A percentile compares a stretch with the other conserved stretches of the same genome.
phyloP scores from a whole-genome alignment of 371 early-diverging fungal species.

The Mucor irregularis region DNA sequence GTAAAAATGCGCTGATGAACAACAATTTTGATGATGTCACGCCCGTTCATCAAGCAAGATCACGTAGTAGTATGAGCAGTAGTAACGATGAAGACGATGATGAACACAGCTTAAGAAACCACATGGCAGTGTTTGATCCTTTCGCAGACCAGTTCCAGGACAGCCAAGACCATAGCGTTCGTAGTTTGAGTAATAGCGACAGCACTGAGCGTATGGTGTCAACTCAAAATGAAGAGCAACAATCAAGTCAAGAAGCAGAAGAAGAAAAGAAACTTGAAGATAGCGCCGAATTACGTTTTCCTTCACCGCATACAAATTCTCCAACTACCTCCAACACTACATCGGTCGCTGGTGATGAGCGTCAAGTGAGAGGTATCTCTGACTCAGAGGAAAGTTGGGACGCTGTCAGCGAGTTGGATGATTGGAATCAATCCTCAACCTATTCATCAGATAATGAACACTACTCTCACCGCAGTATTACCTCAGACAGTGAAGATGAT shows the following conservation, averaged over 20 bases:
- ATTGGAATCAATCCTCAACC: conserved; percentile 1
- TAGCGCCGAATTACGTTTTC: not conserved
- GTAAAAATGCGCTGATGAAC: conserved; percentile 16
- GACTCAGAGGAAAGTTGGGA: conserved; percentile 40
- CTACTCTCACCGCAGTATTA: not conserved
- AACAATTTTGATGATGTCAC: not conserved
- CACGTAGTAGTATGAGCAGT: not conserved
- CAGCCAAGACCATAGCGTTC: not conserved
- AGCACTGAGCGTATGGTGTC: not conserved
- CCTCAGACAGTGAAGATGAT: too few relatives aligned
- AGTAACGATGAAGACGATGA: not conserved
- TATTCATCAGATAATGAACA: not conserved
- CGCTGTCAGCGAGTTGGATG: conserved; percentile 15
- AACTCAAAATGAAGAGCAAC: not conserved
- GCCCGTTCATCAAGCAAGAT: not conserved
- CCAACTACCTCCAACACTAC: conserved; percentile 4
- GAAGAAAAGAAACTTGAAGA: not conserved
- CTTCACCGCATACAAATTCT: conserved; percentile 2
- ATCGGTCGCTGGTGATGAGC: not conserved
- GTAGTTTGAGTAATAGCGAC: not conserved
- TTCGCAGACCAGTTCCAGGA: not conserved
- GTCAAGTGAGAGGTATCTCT: conserved; percentile 1
- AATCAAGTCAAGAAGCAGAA: not conserved
- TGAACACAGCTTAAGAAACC: not conserved
- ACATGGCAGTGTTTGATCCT: not conserved